Base-by-base conservation (phyloP, 2,329 filamentous ascomycete species). In the Uncinocarpus reesii region DNA sequence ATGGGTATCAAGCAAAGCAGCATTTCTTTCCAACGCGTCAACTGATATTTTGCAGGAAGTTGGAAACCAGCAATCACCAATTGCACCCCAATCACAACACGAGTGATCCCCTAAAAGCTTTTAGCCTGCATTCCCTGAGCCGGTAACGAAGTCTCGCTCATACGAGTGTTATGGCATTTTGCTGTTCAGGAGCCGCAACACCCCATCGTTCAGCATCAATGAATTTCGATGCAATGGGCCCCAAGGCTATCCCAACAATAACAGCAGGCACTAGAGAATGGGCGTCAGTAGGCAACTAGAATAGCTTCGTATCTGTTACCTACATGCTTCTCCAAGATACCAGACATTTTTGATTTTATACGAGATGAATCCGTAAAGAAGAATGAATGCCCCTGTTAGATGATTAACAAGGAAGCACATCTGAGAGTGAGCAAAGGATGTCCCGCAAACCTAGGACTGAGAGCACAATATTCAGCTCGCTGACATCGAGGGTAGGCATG, bases 61-160 rank as follows among this genome's bases (percentile, higher is more conserved):
- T 81, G 76, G 54, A 76, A 81, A 21, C 78, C 79, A 1, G 76
- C 77, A 50, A 81, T 81, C 29, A 80, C 69, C n/a, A 81, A 68
- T 54, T 81, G 78, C 1, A 81, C 69, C 3, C 77, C 76, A 48
- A 81, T 80, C 50, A 81, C 76, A 23, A 81, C 66, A n/a, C 78
- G 71, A 52, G 71, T 71, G 6, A 80, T 56, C 10, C 72, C 73
- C 60, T 71, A 23, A 31, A 7, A 16, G 26, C 7, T 15, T 37
- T 41, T 11, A 32, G 13, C 11, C n/a, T 16, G 18, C 21, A 16
- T 26, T 41, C 24, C 7, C 23, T 13, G 7, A 40, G 11, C 1
- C 7, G n/a, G 11, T 3, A 16, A 23, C 29, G 13, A 15, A 7
- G 29, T 11, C 8, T n/a, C 20, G 7, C 7, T 51, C 59, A 31